Evolutionary conservation across 2,329 filamentous ascomycete genomes (phyloP).

Genomic region (Colletotrichum endophyticum): DNA sequence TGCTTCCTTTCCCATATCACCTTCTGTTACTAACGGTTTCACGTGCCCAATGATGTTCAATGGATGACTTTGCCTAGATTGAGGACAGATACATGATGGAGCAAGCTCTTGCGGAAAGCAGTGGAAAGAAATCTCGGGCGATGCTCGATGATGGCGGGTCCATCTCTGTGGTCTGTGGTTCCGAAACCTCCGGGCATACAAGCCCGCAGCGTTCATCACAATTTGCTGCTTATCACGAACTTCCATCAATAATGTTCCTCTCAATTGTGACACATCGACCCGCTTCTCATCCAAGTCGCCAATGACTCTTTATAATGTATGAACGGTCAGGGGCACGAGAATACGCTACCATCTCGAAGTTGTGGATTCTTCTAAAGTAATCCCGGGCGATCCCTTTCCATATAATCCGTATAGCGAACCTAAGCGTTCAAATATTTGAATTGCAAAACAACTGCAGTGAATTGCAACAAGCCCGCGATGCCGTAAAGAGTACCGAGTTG

Average conservation of each 20-base stretch:
- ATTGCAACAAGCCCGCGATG: too few species aligned
- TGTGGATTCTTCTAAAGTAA: too few species aligned
- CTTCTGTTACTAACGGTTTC: too few species aligned
- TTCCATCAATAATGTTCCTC: fast-evolving
- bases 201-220: background rate
- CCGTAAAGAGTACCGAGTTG: too few species aligned
- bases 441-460: too few species aligned
- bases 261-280: background rate
- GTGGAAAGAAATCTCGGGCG: background rate
- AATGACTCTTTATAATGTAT: too few species aligned
- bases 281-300: background rate
- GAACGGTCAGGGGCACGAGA: too few species aligned
- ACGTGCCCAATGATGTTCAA: too few species aligned
- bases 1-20: background rate
- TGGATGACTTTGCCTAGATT: background rate
- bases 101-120: background rate
- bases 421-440: too few species aligned
- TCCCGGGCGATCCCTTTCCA: too few species aligned
- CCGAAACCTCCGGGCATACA: background rate
- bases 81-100: background rate
- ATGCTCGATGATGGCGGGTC: background rate
- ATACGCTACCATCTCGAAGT: too few species aligned
- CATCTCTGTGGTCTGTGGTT: background rate
- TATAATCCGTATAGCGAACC: too few species aligned
- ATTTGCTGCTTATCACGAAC: background rate